phyloP scores from a whole-genome alignment of 2,329 filamentous ascomycete species.

The Aureobasidium sp. region DNA sequence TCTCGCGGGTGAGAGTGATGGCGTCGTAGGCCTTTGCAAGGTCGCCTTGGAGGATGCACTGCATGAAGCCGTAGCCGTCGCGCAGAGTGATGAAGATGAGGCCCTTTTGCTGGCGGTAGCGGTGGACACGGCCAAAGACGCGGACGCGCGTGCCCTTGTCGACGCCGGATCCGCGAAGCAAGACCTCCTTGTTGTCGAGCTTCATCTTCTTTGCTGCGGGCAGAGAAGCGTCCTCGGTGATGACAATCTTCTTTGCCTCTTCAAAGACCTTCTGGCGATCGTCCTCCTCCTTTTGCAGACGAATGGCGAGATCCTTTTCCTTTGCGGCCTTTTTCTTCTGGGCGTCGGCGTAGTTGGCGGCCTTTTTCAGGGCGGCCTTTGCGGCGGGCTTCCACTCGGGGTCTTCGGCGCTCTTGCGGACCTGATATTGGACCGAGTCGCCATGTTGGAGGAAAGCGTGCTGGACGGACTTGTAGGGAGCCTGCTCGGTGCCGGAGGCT shows the following conservation, averaged over 20 bases:
- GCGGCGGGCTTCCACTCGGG: slow-evolving; percentile 73
- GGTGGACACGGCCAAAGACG: slow-evolving; percentile 76
- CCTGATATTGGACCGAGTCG: slow-evolving; percentile 57
- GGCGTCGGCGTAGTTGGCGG: slow-evolving; percentile 63
- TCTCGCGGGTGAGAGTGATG: slow-evolving; percentile 76
- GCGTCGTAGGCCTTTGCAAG: slow-evolving; percentile 90
- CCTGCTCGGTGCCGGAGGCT: slow-evolving; percentile 44
- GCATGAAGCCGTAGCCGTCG: slow-evolving; percentile 77
- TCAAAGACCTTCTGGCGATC: slow-evolving; percentile 66
- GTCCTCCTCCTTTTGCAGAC: slow-evolving; percentile 65
- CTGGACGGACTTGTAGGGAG: slow-evolving; percentile 75
- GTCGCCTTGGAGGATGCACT: slow-evolving; percentile 74
- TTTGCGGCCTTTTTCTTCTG: slow-evolving; percentile 81
- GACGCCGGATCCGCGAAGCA: slow-evolving; percentile 44
- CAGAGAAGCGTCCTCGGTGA: slow-evolving; percentile 63
- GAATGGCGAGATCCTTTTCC: slow-evolving; percentile 63
- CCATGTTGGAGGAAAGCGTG: slow-evolving; percentile 69
- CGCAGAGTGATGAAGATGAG: slow-evolving; percentile 79
- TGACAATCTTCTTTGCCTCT: slow-evolving; percentile 71
- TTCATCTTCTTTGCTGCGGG: slow-evolving; percentile 69
- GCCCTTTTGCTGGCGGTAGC: slow-evolving; percentile 73
- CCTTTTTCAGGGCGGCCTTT: slow-evolving; percentile 82
- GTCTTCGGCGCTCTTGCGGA: slow-evolving; percentile 57
- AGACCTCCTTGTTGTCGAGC: slow-evolving; percentile 62
- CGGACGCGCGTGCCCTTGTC: slow-evolving; percentile 66